Base-by-base conservation (phyloP, 805 yeast species). In the Candida tibetensis region DNA sequence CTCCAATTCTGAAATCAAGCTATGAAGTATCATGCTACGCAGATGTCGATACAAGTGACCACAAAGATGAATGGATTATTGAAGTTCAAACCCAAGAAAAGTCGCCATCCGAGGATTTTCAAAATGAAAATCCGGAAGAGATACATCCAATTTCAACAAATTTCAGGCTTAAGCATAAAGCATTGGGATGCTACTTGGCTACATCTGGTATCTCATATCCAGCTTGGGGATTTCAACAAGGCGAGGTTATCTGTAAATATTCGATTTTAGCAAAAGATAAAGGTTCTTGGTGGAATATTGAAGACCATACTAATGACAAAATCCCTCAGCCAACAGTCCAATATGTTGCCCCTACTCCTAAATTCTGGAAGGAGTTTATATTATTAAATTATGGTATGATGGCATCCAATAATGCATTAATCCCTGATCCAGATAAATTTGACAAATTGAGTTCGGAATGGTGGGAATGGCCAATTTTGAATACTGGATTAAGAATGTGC, bases 1-100 rank as follows among this genome's bases (percentile, higher is more conserved):
- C 95, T 2, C 93, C 93, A 16, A 70, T 86, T 10, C 68, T 84
- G 41, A 76, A 73, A 39, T 62, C 72, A 26, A 76, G 76, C 37
- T 83, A 72, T 66, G 99, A 93, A 67, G 96, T 87, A 12, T 78
- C 96, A 8, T 85, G 96, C 54, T 88, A 88, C 56, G 95, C 96
- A 40, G 76, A 78, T 46, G 71, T 74, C 33, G 69, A 74, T 0
- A 58, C 79, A 43, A 91, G 93, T 44, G 98, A 91, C 53, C 60
- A 60, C 3, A 85, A 85, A 54, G 97, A 90, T 58, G 82, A 93
- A 61, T 93, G 99, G 99, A 66, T 83, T 27, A 69, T 91, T 30
- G 96, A 91, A 64, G 73, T 93, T 47, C 85, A 79, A 39, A 77
- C 77, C 32, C 91, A 85, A 57, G 69, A 65, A 48, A 37, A 33